Evolutionary conservation across 768 basidiomycete genomes (phyloP).

Genomic region (Sistotremastrum suecicum): DNA sequence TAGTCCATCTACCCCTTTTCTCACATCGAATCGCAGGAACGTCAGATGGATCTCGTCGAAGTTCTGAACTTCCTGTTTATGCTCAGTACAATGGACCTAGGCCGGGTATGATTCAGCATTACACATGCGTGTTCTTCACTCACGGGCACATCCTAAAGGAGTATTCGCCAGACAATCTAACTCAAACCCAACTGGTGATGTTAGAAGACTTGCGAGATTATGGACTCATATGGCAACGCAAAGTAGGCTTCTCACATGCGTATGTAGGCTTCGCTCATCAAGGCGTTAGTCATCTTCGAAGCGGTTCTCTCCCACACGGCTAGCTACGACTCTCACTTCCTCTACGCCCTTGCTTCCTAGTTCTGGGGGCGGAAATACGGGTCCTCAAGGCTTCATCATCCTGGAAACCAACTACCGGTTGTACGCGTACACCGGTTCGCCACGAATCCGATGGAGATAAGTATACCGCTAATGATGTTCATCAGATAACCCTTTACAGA

Average conservation of each 20-base stretch:
- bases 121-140: neutral
- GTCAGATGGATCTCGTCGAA: slow-evolving; percentile 86
- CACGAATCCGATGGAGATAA: neutral
- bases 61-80: slow-evolving; percentile 92
- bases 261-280: slow-evolving; percentile 4
- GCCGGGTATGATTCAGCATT: slow-evolving; percentile 39
- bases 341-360: slow-evolving; percentile 71
- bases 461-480: too few relatives aligned
- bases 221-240: slow-evolving; percentile 82
- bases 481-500: slow-evolving; percentile 88
- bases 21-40: slow-evolving; percentile 34
- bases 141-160: slow-evolving; percentile 35
- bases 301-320: slow-evolving; percentile 86
- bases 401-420: slow-evolving; percentile 97
- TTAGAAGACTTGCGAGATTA: slow-evolving; percentile 88
- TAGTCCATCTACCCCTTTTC: neutral
- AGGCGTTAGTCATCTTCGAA: slow-evolving; percentile 43
- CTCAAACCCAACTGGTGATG: slow-evolving; percentile 71
- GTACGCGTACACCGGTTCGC: slow-evolving; percentile 89
- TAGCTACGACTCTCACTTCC: slow-evolving; percentile 89
- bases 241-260: slow-evolving; percentile 27
- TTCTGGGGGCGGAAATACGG: slow-evolving; percentile 35
- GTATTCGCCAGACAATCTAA: slow-evolving; percentile 74
- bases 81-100: slow-evolving; percentile 93
- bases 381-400: slow-evolving; percentile 81